Evolutionary conservation across 2,329 filamentous ascomycete species (phyloP).

Genomic region (Cladophialophora bantiana): DNA sequence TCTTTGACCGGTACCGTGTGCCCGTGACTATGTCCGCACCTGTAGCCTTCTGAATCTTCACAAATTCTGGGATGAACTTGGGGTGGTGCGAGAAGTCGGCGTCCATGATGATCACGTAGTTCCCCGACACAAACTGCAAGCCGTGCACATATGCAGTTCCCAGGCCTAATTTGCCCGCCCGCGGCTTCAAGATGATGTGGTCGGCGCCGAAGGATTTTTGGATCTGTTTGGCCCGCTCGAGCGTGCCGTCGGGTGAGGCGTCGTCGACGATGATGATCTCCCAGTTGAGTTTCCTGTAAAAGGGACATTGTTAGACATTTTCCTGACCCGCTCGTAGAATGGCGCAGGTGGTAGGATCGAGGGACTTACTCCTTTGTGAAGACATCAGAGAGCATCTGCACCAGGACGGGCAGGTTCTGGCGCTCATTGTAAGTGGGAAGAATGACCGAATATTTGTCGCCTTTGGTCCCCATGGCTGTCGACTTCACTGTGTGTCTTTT

Average conservation of each 20-base stretch:
- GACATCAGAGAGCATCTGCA: conserved; percentile 90
- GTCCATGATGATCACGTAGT: conserved; percentile 99
- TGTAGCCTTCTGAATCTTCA: conserved; percentile 75
- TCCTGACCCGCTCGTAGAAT: background rate
- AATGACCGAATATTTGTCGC: conserved; percentile 93
- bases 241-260: conserved; percentile 93
- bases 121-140: conserved; percentile 85
- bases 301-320: background rate
- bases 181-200: conserved; percentile 83
- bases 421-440: conserved; percentile 99
- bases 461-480: conserved; percentile 45
- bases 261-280: conserved; percentile 98
- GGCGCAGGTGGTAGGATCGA: background rate
- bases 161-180: conserved; percentile 93
- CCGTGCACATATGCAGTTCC: conserved; percentile 97
- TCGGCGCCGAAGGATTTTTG: conserved; percentile 78
- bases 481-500: background rate
- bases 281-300: conserved; percentile 83
- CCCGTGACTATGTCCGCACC: conserved; percentile 97
- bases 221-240: conserved; percentile 87
- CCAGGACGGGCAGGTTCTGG: conserved; percentile 92
- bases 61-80: conserved; percentile 97
- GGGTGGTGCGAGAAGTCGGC: conserved; percentile 99
- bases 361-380: conserved; percentile 80
- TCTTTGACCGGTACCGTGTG: conserved; percentile 81